A percentile compares a stretch with the other conserved stretches of the same genome.
phyloP scores from a whole-genome alignment of 2,329 filamentous ascomycete genomes.

The Stachybotrys elegans region DNA sequence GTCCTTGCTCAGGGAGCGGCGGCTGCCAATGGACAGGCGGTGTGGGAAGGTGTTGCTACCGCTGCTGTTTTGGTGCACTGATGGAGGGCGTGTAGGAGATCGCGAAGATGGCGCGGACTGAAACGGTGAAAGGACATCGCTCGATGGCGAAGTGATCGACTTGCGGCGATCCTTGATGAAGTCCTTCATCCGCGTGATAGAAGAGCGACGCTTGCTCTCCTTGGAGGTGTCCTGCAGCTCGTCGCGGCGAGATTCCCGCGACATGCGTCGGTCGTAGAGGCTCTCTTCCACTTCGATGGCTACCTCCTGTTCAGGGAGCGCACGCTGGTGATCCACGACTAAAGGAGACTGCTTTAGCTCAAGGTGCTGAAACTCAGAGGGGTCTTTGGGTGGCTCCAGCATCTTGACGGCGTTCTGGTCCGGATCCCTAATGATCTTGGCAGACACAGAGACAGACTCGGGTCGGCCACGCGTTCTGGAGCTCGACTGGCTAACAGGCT shows the following conservation, averaged over 20 bases:
- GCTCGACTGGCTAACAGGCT: slow-evolving; percentile 14
- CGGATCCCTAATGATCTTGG: slow-evolving; percentile 71
- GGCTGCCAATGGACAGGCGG: slow-evolving; percentile 63
- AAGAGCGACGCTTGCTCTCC: slow-evolving; percentile 45
- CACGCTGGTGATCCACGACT: slow-evolving; percentile 49
- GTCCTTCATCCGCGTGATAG: slow-evolving; percentile 53
- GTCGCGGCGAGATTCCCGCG: slow-evolving; percentile 32
- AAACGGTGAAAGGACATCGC: slow-evolving; percentile 31
- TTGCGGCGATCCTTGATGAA: slow-evolving; percentile 57
- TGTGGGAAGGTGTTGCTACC: slow-evolving; percentile 43
- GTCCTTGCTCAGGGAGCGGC: slow-evolving; percentile 44
- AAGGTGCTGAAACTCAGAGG: slow-evolving; percentile 39
- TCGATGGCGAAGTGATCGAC: slow-evolving; percentile 43
- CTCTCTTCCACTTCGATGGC: slow-evolving; percentile 31
- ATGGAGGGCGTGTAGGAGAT: slow-evolving; percentile 44
- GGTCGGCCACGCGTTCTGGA: slow-evolving; percentile 42
- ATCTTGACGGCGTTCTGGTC: slow-evolving; percentile 34
- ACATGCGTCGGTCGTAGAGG: slow-evolving; percentile 43
- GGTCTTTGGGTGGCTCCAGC: slow-evolving; percentile 35
- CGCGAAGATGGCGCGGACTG: slow-evolving; percentile 25
- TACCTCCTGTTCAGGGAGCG: slow-evolving; percentile 19
- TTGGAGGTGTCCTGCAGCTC: slow-evolving; percentile 28
- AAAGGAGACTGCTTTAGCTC: slow-evolving; percentile 57
- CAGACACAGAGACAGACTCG: slow-evolving; percentile 84
- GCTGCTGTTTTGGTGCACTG: slow-evolving; percentile 33